These are phyloP conservation scores for Fonsecaea multimorphosa DNA, from an alignment of 2,329 filamentous ascomycete genomes.

Conservation along the genomic window DNA sequence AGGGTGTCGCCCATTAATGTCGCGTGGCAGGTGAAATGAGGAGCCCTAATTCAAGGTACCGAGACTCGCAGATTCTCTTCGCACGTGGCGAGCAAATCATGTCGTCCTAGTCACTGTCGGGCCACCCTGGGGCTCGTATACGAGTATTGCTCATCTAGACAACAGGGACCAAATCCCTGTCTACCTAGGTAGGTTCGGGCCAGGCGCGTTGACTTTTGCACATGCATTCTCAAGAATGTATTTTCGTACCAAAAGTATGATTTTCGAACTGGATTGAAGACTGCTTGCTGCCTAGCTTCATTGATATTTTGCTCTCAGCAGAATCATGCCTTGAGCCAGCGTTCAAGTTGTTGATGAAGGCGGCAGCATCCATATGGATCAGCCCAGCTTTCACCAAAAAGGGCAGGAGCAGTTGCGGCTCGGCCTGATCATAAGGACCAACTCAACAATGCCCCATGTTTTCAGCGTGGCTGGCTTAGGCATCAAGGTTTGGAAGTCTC, in stretches of 20 bases:
- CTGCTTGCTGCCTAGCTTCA: background rate
- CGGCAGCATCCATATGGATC: background rate
- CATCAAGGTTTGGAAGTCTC: slow-evolving; percentile 18
- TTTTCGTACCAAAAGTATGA: background rate
- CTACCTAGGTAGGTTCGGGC: background rate
- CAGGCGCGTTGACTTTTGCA: background rate
- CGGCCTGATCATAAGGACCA: slow-evolving; percentile 21
- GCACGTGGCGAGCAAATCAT: background rate
- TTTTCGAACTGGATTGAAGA: background rate
- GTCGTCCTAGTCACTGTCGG: background rate
- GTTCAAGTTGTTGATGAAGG: background rate
- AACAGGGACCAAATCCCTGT: background rate
- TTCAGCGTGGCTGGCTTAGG: background rate
- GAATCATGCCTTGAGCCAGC: background rate
- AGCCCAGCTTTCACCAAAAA: background rate
- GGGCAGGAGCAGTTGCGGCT: slow-evolving; percentile 7
- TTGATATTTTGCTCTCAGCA: background rate
- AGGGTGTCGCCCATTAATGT: background rate
- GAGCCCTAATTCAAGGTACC: slow-evolving; percentile 5
- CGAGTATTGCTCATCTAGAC: background rate
- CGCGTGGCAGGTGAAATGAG: background rate
- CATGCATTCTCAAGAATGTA: background rate
- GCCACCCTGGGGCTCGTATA: background rate
- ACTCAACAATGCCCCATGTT: background rate
- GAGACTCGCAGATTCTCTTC: background rate